A percentile compares a stretch with the other conserved stretches of the same genome.
Evolutionary conservation across 768 basidiomycete species (phyloP).

Genomic region (Psilocybe cyanescens): DNA sequence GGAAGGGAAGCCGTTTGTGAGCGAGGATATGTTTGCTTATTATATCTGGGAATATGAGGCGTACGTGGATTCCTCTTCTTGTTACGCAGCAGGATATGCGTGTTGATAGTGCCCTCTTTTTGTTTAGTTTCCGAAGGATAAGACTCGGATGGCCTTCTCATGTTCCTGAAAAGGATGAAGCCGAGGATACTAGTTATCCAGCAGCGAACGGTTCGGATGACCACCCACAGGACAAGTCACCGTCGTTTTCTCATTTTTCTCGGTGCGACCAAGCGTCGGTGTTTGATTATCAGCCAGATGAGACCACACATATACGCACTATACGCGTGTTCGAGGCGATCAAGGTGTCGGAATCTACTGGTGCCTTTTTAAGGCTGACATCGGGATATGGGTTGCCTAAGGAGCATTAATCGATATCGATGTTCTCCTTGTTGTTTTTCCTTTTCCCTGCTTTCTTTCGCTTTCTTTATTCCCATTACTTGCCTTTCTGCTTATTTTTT

Average conservation of each 20-base stretch:
- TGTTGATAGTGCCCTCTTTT: constrained; percentile 7
- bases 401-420: no score
- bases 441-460: background rate
- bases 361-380: no score
- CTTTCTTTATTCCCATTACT: background rate
- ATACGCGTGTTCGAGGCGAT: constrained; percentile 55
- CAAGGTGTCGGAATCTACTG: constrained; percentile 31
- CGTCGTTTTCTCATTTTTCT: background rate
- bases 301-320: constrained; percentile 53
- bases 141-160: constrained; percentile 73
- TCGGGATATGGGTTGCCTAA: no score
- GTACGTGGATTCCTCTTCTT: constrained; percentile 36
- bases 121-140: constrained; percentile 61
- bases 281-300: constrained; percentile 29
- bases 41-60: constrained; percentile 61
- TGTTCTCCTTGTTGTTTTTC: no score
- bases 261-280: background rate
- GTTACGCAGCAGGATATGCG: background rate
- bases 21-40: constrained; percentile 41
- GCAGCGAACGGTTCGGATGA: background rate
- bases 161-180: constrained; percentile 21
- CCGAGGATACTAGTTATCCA: background rate
- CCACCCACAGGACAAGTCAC: constrained; percentile 9
- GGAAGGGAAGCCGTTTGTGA: constrained; percentile 36
- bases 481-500: no score